Percentiles rank a stretch among this genome's conserved stretches.
Conservation (phyloP, 208 protist genomes). For the Leishmania martiniquensis region DNA sequence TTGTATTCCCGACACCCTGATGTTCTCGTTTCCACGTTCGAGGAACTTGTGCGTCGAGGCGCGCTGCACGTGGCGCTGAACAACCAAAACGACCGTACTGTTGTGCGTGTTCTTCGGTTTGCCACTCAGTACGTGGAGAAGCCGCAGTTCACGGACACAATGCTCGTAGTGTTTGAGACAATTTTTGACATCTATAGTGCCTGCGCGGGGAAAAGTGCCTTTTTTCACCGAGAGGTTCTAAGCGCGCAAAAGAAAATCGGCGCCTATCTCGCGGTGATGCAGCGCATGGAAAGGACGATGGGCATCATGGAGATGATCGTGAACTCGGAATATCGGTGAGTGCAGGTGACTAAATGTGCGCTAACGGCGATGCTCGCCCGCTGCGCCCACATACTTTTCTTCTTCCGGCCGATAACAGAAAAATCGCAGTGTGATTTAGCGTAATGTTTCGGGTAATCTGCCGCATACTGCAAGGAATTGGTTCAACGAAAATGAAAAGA, state of each 20-base stretch:
- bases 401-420: no score
- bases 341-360: background rate
- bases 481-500: background rate
- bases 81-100: conserved; percentile 84
- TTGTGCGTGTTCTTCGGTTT: conserved; percentile 82
- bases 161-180: conserved; percentile 75
- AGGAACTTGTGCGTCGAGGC: conserved; percentile 82
- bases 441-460: conserved; percentile 10
- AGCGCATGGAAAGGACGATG: conserved; percentile 65
- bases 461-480: background rate
- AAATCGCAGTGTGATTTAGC: background rate
- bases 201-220: conserved; percentile 57
- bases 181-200: conserved; percentile 86
- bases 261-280: conserved; percentile 53
- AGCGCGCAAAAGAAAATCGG: conserved; percentile 70
- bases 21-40: conserved; percentile 82
- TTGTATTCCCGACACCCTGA: conserved; percentile 78
- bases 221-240: conserved; percentile 80
- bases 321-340: conserved; percentile 37
- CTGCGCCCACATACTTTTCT: background rate
- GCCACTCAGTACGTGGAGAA: conserved; percentile 68
- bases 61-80: conserved; percentile 79
- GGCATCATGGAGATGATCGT: conserved; percentile 88
- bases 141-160: conserved; percentile 77
- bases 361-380: background rate